These are phyloP conservation scores for Rehmannia glutinosa DNA, from an alignment of 257 asterid species.

Conservation along the genomic window DNA sequence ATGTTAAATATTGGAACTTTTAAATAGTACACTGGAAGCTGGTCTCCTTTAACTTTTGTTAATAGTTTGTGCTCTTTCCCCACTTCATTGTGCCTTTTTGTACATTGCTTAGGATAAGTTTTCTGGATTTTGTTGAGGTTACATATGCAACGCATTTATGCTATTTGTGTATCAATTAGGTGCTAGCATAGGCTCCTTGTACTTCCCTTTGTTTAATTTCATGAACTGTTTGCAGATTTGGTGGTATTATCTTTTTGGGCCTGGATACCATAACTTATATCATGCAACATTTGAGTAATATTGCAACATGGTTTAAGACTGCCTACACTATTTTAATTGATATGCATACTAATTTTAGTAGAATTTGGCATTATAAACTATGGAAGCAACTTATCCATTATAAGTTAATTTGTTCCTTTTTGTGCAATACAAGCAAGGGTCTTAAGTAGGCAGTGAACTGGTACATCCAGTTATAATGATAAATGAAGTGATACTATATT, in stretches of 20 bases:
- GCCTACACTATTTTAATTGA: not conserved
- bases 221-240: slow-evolving; percentile 6
- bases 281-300: not conserved
- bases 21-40: not conserved
- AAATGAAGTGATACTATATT: too few species aligned
- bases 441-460: not conserved
- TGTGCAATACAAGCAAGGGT: not conserved
- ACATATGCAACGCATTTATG: not conserved
- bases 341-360: not conserved
- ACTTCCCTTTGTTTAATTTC: not conserved
- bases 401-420: not conserved
- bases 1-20: not conserved
- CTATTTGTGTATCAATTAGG: not conserved
- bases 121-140: not conserved
- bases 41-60: slow-evolving; percentile 3
- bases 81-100: not conserved
- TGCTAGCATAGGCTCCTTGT: not conserved
- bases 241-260: slow-evolving; percentile 8
- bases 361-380: not conserved
- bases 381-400: not conserved
- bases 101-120: not conserved
- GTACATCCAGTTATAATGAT: not conserved
- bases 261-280: slow-evolving; percentile 1
- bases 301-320: not conserved
- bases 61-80: not conserved